Base-by-base conservation (phyloP, 2,329 filamentous ascomycete species). In the Lachnellula cervina region DNA sequence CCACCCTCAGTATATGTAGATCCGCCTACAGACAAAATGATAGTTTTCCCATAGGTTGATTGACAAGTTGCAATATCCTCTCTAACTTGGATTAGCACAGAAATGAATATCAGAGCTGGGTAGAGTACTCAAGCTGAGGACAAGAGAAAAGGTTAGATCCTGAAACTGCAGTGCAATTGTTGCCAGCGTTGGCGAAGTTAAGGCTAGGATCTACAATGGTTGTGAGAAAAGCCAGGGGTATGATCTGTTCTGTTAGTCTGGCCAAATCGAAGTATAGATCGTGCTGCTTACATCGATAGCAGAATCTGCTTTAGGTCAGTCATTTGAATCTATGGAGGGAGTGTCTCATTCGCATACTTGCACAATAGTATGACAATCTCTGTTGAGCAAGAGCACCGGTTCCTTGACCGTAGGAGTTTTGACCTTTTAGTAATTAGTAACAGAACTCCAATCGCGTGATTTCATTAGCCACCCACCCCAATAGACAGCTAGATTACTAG, bases 1-100 rank as follows among this genome's bases (percentile, higher is more conserved):
- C 86, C 86, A 34, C 83, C 85, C 68, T 89, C 84, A 17, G 75
- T 82, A 69, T 89, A 88, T 1, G 84, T 86, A 2, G 82, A 82
- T 34, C 88, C 87, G 17, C 87, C 88, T 45, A 91, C 76, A 2
- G 87, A 90, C 9, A 91, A 76, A 45, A 89, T 68, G 61, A 91
- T 84, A 1, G 86, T 89, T 72, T 90, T 91, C 59, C 80, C 80
- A 58, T 82, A 73, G 5, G 68, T 71, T 14, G 71, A 62, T 69
- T 91, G 87, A 71, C 88, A 92, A 9, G 76, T 66, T 57, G 74
- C 70, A 62, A 82, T 81, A 59, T 82, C 80, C 42, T 70, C 71
- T 61, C 58, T 62, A 32, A 34, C 42, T 54, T 55, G 35, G 43
- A 16, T 55, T 49, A 55, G 51, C 14, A 1, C 46, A 14, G 19